Conservation (phyloP, 1,284 basidiomycete species). For the Cutaneotrichosporon curvatum region DNA sequence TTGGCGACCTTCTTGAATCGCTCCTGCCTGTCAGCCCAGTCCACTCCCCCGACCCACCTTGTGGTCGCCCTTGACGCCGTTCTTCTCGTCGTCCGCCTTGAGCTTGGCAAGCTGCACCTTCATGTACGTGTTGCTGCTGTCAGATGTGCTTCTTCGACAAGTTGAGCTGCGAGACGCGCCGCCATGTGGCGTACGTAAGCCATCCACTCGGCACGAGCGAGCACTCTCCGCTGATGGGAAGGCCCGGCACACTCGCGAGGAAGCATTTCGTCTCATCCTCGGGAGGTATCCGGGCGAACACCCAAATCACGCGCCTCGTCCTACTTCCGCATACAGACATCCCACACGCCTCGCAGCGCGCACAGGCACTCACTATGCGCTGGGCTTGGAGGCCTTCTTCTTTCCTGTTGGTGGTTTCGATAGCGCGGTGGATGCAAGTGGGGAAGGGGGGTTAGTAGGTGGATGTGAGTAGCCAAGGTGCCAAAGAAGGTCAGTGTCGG, state of each 20-base stretch:
- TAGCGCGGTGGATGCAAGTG: not conserved
- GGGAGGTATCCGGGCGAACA: too few relatives aligned
- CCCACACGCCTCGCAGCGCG: too few relatives aligned
- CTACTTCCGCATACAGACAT: not conserved
- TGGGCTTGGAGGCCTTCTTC: conserved; percentile 31
- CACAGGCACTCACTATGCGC: conserved; percentile 35
- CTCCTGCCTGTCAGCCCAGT: conserved; percentile 17
- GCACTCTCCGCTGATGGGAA: not conserved
- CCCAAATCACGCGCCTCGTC: too few relatives aligned
- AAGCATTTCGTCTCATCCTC: too few relatives aligned
- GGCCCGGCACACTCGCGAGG: not conserved
- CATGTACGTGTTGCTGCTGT: conserved; percentile 43
- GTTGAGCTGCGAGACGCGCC: too few relatives aligned
- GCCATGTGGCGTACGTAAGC: too few relatives aligned
- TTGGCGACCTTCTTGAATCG: conserved; percentile 43
- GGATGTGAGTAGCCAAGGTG: conserved; percentile 13
- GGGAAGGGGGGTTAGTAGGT: not conserved
- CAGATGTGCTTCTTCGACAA: too few relatives aligned
- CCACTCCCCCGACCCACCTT: conserved; percentile 23
- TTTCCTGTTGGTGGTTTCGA: conserved; percentile 16
- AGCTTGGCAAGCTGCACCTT: conserved; percentile 46
- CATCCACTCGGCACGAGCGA: too few relatives aligned
- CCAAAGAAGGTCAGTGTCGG: conserved; percentile 18
- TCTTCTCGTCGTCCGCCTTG: conserved; percentile 42
- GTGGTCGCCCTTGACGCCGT: conserved; percentile 40